These are phyloP conservation scores for Candida andamanensis DNA, from an alignment of 805 yeast species.

Conservation along the genomic window DNA sequence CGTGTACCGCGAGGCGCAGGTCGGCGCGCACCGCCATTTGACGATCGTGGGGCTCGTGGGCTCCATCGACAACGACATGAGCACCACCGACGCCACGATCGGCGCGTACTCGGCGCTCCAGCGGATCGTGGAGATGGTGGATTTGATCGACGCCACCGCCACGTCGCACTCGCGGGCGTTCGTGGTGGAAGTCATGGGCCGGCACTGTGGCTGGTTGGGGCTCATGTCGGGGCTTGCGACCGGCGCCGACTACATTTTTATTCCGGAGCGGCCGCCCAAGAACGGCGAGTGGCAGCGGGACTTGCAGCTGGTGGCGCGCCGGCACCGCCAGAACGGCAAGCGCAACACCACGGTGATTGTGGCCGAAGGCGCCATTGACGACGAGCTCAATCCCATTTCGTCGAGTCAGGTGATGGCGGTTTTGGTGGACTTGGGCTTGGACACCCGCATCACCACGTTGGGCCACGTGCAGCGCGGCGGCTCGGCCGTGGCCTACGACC, in stretches of 20 bases:
- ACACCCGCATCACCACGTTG: constrained; percentile 70
- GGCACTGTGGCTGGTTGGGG: constrained; percentile 88
- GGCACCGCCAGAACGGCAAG: constrained; percentile 68
- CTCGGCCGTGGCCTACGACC: constrained; percentile 69
- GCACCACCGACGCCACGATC: constrained; percentile 78
- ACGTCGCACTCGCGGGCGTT: constrained; percentile 79
- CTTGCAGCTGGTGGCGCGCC: constrained; percentile 54
- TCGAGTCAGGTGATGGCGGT: constrained; percentile 62
- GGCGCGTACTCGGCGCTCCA: constrained; percentile 78
- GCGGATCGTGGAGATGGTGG: constrained; percentile 69
- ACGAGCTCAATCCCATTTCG: constrained; percentile 62
- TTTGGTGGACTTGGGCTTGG: constrained; percentile 63
- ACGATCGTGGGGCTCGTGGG: constrained; percentile 75
- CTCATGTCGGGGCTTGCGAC: constrained; percentile 76
- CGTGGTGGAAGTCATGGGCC: constrained; percentile 83
- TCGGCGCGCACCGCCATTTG: constrained; percentile 46
- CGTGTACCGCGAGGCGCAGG: constrained; percentile 43
- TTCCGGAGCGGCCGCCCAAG: constrained; percentile 74
- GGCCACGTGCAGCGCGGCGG: constrained; percentile 88
- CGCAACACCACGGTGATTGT: constrained; percentile 76
- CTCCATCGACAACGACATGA: constrained; percentile 81
- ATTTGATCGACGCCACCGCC: constrained; percentile 81
- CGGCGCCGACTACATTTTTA: constrained; percentile 74
- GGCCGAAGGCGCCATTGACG: constrained; percentile 79
- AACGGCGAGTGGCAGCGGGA: constrained; percentile 62